Evolutionary conservation across 2,329 filamentous ascomycete species (phyloP).

Genomic region (Diplodia scrobiculata): DNA sequence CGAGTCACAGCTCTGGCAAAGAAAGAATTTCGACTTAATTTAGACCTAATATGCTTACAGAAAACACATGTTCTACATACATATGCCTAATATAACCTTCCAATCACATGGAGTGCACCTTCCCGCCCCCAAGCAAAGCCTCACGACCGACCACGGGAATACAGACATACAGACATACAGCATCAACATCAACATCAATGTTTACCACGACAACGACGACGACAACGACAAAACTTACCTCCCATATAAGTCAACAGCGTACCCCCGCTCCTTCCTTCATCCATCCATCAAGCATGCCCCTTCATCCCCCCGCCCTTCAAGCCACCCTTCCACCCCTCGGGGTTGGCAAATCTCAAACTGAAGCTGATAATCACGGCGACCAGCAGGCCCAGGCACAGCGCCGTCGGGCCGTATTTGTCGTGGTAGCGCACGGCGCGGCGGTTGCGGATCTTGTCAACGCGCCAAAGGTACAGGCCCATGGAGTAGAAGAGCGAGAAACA

Average conservation of each 20-base stretch:
- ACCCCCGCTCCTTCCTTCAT: neutral
- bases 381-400: constrained; percentile 73
- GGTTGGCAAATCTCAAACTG: constrained; percentile 66
- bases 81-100: neutral
- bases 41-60: neutral
- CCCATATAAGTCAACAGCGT: neutral
- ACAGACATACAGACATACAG: neutral
- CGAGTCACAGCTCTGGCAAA: too few relatives aligned
- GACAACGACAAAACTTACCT: neutral
- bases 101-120: neutral
- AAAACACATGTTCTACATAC: neutral
- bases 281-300: neutral
- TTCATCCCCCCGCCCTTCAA: constrained; percentile 42
- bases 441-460: constrained; percentile 80
- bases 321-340: constrained; percentile 52
- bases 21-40: too few relatives aligned
- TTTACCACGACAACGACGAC: neutral
- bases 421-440: constrained; percentile 87
- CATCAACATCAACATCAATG: neutral
- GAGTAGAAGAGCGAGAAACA: constrained; percentile 78
- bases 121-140: neutral
- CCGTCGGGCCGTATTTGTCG: constrained; percentile 80
- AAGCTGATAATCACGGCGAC: constrained; percentile 78
- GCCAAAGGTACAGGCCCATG: constrained; percentile 81
- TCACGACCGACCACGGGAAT: neutral